A percentile compares a stretch with the other conserved stretches of the same genome.
phyloP scores from a whole-genome alignment of 2,329 filamentous ascomycete genomes.

The Drechslerella stenobrocha region DNA sequence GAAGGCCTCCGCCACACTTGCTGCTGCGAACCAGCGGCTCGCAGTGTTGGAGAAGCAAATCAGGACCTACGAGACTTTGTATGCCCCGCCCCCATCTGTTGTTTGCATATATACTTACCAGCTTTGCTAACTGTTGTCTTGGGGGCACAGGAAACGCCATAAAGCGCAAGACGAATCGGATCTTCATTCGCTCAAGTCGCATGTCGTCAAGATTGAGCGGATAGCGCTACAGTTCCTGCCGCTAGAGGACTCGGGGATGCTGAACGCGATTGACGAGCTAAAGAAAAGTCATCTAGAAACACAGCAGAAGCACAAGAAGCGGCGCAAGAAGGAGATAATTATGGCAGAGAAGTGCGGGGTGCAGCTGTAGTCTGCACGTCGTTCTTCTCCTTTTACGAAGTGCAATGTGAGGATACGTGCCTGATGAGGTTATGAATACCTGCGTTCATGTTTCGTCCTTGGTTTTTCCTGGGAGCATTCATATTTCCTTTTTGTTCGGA shows the following conservation, averaged over 20 bases:
- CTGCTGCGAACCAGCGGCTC: slow-evolving; percentile 26
- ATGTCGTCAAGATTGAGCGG: slow-evolving; percentile 44
- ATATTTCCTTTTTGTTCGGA: too few species aligned
- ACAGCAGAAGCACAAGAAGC: slow-evolving; percentile 46
- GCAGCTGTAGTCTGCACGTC: slow-evolving; percentile 6
- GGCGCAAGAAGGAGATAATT: slow-evolving; percentile 41
- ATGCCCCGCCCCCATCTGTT: slow-evolving; percentile 7
- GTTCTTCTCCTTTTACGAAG: background rate
- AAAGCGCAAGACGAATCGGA: slow-evolving; percentile 44
- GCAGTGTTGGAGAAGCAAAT: slow-evolving; percentile 36
- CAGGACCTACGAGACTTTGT: slow-evolving; percentile 37
- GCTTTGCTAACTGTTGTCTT: background rate
- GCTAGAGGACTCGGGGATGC: slow-evolving; percentile 43
- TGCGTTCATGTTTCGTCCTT: background rate
- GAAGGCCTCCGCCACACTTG: slow-evolving; percentile 33
- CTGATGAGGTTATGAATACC: slow-evolving; percentile 4
- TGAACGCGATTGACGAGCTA: slow-evolving; percentile 42
- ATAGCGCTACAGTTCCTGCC: slow-evolving; percentile 43
- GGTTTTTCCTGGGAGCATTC: background rate
- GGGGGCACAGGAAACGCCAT: slow-evolving; percentile 41
- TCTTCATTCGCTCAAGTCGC: slow-evolving; percentile 29
- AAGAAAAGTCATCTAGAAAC: slow-evolving; percentile 43
- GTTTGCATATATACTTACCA: background rate
- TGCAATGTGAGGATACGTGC: background rate
- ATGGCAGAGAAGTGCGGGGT: slow-evolving; percentile 40